These are phyloP conservation scores for Paraurostyla sp. DNA, from an alignment of 73 alveolate genomes.

Conservation along the genomic window DNA sequence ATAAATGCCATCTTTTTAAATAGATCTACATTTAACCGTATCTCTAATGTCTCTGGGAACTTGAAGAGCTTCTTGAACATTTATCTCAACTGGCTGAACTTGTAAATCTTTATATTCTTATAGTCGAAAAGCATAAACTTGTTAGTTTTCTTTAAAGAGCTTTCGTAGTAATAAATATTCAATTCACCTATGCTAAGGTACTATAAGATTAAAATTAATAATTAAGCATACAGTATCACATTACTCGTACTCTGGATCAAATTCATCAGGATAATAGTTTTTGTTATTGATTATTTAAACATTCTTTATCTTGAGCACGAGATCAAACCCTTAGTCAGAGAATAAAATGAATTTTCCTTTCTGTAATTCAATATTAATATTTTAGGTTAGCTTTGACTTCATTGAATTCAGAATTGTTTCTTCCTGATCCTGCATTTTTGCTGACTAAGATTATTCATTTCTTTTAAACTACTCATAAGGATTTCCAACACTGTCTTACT, in stretches of 20 bases:
- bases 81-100: neutral
- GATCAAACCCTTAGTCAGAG: constrained; percentile 41
- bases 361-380: constrained; percentile 36
- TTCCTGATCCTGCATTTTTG: neutral
- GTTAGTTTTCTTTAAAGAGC: constrained; percentile 13
- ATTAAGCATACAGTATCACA: constrained; percentile 25
- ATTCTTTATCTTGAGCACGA: constrained; percentile 31
- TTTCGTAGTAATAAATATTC: neutral
- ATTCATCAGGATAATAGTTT: constrained; percentile 20
- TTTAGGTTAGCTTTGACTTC: neutral
- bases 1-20: neutral
- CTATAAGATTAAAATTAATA: neutral
- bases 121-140: constrained; percentile 4
- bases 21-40: neutral
- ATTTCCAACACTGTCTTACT: neutral
- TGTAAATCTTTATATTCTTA: neutral
- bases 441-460: neutral
- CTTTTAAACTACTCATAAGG: neutral
- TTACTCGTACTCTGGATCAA: neutral
- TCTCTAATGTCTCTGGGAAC: neutral
- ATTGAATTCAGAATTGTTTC: constrained; percentile 23
- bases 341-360: constrained; percentile 29
- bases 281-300: constrained; percentile 30
- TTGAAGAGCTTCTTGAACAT: constrained; percentile 6
- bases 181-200: constrained; percentile 1